These are phyloP conservation scores for Coemansia sp. DNA, from an alignment of 192 early-diverging fungal species.

Conservation along the genomic window DNA sequence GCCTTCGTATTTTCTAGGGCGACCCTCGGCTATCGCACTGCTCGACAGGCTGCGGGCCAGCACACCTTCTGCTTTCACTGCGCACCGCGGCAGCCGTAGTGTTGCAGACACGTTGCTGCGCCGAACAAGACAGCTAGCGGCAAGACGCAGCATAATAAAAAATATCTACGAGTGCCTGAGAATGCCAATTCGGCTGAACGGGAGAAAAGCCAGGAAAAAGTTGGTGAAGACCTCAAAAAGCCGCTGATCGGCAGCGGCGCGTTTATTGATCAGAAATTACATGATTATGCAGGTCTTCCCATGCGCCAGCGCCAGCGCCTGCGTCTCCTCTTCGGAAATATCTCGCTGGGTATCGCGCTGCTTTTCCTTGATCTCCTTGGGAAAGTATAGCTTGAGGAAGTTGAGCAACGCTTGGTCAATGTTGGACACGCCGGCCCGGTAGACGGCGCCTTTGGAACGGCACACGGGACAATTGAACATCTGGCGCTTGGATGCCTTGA, in stretches of 20 bases:
- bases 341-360: constrained; percentile 61
- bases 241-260: too few species aligned
- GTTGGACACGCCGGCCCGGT: constrained; percentile 56
- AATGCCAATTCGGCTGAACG: neutral
- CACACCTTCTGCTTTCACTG: neutral
- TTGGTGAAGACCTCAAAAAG: too few species aligned
- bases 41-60: neutral
- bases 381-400: constrained; percentile 74
- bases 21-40: constrained; percentile 4
- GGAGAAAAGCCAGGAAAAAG: too few species aligned
- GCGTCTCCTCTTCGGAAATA: constrained; percentile 61
- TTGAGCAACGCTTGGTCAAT: constrained; percentile 64
- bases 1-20: constrained; percentile 21
- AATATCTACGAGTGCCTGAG: neutral
- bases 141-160: constrained; percentile 27
- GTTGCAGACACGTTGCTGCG: neutral
- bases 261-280: constrained; percentile 1
- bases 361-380: constrained; percentile 70
- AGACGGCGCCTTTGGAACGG: constrained; percentile 57
- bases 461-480: constrained; percentile 74
- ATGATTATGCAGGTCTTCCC: constrained; percentile 36
- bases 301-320: constrained; percentile 53
- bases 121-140: constrained; percentile 5
- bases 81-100: neutral
- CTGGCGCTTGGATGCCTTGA: constrained; percentile 63